Conservation (phyloP, 257 asterid species). For the Orobanche coerulescens region DNA sequence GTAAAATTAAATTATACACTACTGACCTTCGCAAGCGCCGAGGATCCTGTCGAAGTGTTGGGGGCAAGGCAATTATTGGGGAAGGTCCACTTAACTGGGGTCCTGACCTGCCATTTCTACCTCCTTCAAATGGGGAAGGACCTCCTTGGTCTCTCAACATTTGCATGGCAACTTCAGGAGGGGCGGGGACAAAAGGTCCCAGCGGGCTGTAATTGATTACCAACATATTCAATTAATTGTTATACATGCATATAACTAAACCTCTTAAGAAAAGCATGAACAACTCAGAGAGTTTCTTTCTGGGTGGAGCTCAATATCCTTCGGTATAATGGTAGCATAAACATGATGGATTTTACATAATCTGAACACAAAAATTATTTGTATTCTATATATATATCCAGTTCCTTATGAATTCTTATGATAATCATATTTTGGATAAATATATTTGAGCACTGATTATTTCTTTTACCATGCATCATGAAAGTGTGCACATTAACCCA, state of each 20-base stretch:
- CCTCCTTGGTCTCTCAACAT: conserved; percentile 96
- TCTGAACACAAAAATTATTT: too few species aligned
- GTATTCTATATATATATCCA: too few species aligned
- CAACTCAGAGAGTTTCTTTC: not conserved
- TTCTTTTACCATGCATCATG: too few species aligned
- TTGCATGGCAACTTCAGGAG: conserved; percentile 98
- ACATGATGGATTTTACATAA: too few species aligned
- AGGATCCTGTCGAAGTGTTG: conserved; percentile 81
- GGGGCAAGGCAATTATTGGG: conserved; percentile 78
- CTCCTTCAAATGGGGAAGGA: conserved; percentile 80
- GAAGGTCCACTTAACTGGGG: conserved; percentile 55
- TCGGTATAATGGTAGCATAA: not conserved
- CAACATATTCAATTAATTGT: conserved; percentile 14
- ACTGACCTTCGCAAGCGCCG: conserved; percentile 85
- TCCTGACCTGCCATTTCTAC: conserved; percentile 69
- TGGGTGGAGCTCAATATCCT: not conserved
- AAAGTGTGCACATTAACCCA: too few species aligned
- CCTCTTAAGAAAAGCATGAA: not conserved
- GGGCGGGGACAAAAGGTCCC: conserved; percentile 98
- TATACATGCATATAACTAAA: not conserved
- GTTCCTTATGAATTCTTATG: too few species aligned
- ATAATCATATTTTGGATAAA: too few species aligned
- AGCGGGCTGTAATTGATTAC: conserved; percentile 54
- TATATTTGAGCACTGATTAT: too few species aligned
- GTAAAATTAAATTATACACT: not conserved